Evolutionary conservation across 2,329 filamentous ascomycete genomes (phyloP).

Genomic region (Colletotrichum sp.): DNA sequence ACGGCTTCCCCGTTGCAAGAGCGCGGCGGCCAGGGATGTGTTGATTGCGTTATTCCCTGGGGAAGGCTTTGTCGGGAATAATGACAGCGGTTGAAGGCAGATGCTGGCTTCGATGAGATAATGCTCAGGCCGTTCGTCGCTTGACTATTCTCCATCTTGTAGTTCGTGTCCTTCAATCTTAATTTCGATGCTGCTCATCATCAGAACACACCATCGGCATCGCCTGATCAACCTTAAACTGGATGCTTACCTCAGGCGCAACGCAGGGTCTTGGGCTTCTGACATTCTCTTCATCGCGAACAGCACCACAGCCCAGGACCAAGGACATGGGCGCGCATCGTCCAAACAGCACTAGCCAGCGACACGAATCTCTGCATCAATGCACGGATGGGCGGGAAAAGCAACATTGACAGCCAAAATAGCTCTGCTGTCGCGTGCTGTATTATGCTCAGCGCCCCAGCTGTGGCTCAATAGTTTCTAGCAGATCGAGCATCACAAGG

Average conservation of each 20-base stretch:
- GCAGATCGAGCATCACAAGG: background rate
- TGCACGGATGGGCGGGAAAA: background rate
- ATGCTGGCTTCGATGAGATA: background rate
- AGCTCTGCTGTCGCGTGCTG: background rate
- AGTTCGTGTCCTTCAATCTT: slow-evolving; percentile 10
- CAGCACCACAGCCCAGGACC: background rate
- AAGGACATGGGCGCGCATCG: background rate
- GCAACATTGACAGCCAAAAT: background rate
- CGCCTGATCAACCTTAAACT: background rate
- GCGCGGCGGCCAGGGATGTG: background rate
- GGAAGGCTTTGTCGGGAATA: background rate
- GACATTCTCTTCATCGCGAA: background rate
- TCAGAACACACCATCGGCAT: background rate
- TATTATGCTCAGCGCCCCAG: background rate
- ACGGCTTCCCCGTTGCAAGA: background rate
- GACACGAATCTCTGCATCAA: background rate
- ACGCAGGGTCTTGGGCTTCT: background rate
- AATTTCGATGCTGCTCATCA: background rate
- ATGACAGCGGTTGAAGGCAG: background rate
- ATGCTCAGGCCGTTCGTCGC: background rate
- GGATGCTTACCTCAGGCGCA: background rate
- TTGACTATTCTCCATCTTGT: background rate
- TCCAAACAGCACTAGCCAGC: background rate
- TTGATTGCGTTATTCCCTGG: background rate
- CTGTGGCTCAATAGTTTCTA: background rate